Base-by-base conservation (phyloP, 768 basidiomycete genomes). In the Rhizopogon rudus region DNA sequence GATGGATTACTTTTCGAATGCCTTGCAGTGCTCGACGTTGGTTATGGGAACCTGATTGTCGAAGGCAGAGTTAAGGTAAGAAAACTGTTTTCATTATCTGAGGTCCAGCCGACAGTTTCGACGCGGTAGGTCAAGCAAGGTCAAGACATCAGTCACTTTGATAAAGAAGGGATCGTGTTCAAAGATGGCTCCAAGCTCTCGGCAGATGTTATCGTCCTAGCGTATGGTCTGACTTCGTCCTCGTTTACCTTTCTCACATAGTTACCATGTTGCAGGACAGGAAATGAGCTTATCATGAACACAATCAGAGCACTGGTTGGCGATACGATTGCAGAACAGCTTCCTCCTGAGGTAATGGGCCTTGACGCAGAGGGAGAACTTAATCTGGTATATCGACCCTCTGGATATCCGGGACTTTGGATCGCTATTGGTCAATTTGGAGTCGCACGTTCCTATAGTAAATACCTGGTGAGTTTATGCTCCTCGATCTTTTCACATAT, bases 191-290 rank as follows among this genome's bases (percentile, higher is more conserved):
- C 62, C 49, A 65, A 69, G 44, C 60, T 77, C 37, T 63, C 74
- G 22, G 75, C 72, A 33, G 78, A 80, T 57, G 67, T 48, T 31
- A 71, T 80, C 28, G 70, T 81, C 16, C 73, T 75, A 54, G 77
- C 77, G 2, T 81, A 79, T 16, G 79, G 77, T 56, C 78, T 64
- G 29, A 59, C 28, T 28, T 13, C 29, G 2, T 13, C 31, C 29
- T 31, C n/a, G 16, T 31, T 12, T 12, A 10, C 9, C 10, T 33
- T 31, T 31, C 45, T 31, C 6, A 46, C 29, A 17, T 6, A 33
- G 3, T 25, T 25, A 3, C 13, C 35, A 35, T 12, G 31, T 7
- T 17, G 45, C 29, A 46, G 45, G 20, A 48, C 46, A 35, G 46
- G 46, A 35, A 48, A 35, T 5, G 17, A 35, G 35, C 13, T 31